A percentile compares a stretch with the other conserved stretches of the same genome.
Evolutionary conservation across 495 filamentous ascomycete genomes (phyloP).

Genomic region (Daldinia vernicosa): DNA sequence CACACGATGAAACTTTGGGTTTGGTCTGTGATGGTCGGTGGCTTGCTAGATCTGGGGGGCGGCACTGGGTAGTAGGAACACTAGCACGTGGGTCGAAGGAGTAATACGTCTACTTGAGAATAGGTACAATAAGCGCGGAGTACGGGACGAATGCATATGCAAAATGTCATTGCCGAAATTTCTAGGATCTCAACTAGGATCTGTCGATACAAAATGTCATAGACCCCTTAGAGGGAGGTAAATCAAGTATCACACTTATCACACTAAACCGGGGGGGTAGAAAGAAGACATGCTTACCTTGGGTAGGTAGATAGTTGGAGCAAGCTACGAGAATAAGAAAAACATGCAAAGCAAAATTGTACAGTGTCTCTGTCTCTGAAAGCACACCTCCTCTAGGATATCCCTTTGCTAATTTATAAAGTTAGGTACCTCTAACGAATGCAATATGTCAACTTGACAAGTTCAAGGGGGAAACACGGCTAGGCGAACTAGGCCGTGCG

Average conservation of each 20-base stretch:
- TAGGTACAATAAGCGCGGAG: constrained; percentile 23
- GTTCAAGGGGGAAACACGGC: constrained; percentile 11
- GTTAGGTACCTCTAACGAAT: too few species aligned
- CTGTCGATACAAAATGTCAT: constrained; percentile 12
- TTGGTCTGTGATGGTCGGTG: constrained; percentile 20
- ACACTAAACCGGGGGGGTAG: constrained; percentile 1
- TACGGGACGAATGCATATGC: constrained; percentile 25
- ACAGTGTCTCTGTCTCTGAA: constrained; percentile 18
- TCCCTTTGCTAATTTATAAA: constrained; percentile 8
- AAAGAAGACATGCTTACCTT: neutral
- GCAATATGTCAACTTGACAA: constrained; percentile 12
- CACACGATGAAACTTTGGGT: neutral
- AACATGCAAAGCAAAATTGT: constrained; percentile 14
- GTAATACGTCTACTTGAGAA: constrained; percentile 32
- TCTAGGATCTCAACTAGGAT: constrained; percentile 19
- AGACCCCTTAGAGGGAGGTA: neutral
- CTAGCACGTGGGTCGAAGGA: constrained; percentile 36
- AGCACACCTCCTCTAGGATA: constrained; percentile 1
- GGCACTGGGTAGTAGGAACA: constrained; percentile 17
- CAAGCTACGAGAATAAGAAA: constrained; percentile 5
- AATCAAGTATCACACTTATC: neutral
- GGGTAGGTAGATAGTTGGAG: neutral
- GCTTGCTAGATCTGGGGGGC: constrained; percentile 35
- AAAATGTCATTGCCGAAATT: constrained; percentile 31
- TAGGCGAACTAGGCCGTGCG: constrained; percentile 1